phyloP scores from a whole-genome alignment of 2,329 filamentous ascomycete genomes.

The Colletotrichum cordylinicola region DNA sequence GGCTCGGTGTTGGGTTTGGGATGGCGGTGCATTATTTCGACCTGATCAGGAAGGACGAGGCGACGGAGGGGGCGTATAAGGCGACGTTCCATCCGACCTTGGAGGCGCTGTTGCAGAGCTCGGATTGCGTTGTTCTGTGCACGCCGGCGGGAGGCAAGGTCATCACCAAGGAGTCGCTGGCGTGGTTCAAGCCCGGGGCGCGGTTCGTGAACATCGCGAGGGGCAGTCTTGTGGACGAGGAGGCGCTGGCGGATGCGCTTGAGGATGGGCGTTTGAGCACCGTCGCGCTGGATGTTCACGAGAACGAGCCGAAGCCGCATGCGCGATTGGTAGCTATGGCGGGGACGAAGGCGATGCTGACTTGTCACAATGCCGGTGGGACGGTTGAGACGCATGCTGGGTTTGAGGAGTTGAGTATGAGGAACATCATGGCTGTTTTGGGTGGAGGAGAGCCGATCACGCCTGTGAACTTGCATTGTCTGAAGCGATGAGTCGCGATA shows the following conservation, averaged over 20 bases:
- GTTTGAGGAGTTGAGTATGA: conserved; percentile 71
- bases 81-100: conserved; percentile 59
- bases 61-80: conserved; percentile 43
- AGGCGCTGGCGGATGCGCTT: conserved; percentile 65
- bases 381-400: conserved; percentile 70
- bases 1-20: conserved; percentile 58
- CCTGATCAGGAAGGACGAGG: conserved; percentile 51
- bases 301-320: conserved; percentile 62
- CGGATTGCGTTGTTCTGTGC: conserved; percentile 69
- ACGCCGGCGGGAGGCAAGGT: conserved; percentile 59
- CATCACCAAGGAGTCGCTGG: conserved; percentile 53
- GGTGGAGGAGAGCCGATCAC: conserved; percentile 57
- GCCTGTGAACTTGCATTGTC: conserved; percentile 66
- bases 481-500: conserved; percentile 33
- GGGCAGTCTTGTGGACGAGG: conserved; percentile 69
- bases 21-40: conserved; percentile 73
- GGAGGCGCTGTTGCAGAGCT: conserved; percentile 52
- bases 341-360: conserved; percentile 57
- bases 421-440: conserved; percentile 68
- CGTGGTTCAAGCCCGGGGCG: conserved; percentile 57
- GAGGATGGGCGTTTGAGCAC: conserved; percentile 54
- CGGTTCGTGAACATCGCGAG: conserved; percentile 71
- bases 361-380: conserved; percentile 72
- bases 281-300: conserved; percentile 70
- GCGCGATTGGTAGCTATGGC: conserved; percentile 47